Conservation (phyloP, 164 flowering plant genomes). For the Macadamia tetraphylla region DNA sequence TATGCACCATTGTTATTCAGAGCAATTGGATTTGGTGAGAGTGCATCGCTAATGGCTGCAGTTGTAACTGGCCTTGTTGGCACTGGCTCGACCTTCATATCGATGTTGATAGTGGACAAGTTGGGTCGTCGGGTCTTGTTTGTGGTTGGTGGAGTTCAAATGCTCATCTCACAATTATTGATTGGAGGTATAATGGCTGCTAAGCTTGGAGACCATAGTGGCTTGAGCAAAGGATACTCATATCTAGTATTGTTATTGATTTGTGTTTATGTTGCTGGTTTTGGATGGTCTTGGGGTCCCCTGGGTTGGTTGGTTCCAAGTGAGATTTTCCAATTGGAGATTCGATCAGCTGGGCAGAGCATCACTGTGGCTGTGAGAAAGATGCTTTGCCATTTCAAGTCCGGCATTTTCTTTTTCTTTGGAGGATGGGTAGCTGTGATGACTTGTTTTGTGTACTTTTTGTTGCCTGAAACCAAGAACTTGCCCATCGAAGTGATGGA, state of each 20-base stretch:
- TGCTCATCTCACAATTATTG: constrained; percentile 28
- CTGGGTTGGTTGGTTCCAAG: constrained; percentile 28
- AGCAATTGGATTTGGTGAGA: constrained; percentile 32
- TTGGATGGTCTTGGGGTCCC: constrained; percentile 38
- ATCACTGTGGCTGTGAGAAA: constrained; percentile 3
- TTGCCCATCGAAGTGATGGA: constrained; percentile 19
- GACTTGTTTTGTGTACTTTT: constrained; percentile 23
- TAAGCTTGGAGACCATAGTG: constrained; percentile 32
- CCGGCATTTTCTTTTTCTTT: background rate
- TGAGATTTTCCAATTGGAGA: constrained; percentile 27
- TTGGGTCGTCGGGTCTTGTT: constrained; percentile 21
- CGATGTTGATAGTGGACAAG: no score
- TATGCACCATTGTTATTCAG: constrained; percentile 35
- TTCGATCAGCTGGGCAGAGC: constrained; percentile 23
- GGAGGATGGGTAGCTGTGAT: constrained; percentile 4
- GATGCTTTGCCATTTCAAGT: constrained; percentile 3
- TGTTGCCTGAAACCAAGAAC: constrained; percentile 27
- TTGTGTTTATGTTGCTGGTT: constrained; percentile 33
- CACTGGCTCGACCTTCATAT: no score
- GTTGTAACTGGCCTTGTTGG: no score
- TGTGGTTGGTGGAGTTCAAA: constrained; percentile 30
- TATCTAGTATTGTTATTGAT: constrained; percentile 25
- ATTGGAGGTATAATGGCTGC: constrained; percentile 24
- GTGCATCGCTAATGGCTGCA: constrained; percentile 27
- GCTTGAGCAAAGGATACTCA: constrained; percentile 18